These are phyloP conservation scores for Verticillium klebahnii DNA, from an alignment of 2,329 filamentous ascomycete genomes.

Conservation along the genomic window DNA sequence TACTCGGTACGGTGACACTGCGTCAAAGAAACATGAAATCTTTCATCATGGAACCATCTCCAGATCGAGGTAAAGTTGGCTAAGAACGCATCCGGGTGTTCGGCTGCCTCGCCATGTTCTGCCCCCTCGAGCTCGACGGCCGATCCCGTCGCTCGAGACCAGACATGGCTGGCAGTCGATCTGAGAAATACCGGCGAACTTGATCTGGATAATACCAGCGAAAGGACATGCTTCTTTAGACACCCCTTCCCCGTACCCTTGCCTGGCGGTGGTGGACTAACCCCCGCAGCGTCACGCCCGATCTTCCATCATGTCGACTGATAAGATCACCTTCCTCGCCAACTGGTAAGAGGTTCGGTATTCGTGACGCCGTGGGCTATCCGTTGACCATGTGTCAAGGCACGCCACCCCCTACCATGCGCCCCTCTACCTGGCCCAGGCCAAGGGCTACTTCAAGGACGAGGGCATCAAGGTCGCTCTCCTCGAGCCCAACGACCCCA, in stretches of 20 bases:
- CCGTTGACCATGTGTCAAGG: constrained; percentile 37
- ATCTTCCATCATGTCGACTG: constrained; percentile 64
- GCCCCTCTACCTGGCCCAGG: constrained; percentile 71
- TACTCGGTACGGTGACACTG: background rate
- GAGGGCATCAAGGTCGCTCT: constrained; percentile 75
- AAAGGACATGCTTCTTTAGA: constrained; percentile 76
- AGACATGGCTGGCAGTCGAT: constrained; percentile 30
- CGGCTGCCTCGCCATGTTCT: constrained; percentile 15
- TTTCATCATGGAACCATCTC: constrained; percentile 27
- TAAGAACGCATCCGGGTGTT: constrained; percentile 44
- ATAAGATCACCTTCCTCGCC: constrained; percentile 81
- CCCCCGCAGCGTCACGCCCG: constrained; percentile 36
- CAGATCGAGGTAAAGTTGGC: constrained; percentile 41
- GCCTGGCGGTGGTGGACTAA: constrained; percentile 37
- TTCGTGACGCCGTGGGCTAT: background rate
- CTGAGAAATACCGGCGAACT: constrained; percentile 81
- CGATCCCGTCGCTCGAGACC: background rate
- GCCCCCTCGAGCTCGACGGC: constrained; percentile 3
- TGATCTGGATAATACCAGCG: constrained; percentile 86
- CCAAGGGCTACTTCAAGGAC: constrained; percentile 69
- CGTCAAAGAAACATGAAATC: constrained; percentile 18
- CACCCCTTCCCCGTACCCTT: constrained; percentile 24
- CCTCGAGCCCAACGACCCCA: constrained; percentile 71
- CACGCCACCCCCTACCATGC: constrained; percentile 79
- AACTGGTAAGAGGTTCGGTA: constrained; percentile 62